Evolutionary conservation across 805 yeast species (phyloP).

Genomic region (Candida berthetii): DNA sequence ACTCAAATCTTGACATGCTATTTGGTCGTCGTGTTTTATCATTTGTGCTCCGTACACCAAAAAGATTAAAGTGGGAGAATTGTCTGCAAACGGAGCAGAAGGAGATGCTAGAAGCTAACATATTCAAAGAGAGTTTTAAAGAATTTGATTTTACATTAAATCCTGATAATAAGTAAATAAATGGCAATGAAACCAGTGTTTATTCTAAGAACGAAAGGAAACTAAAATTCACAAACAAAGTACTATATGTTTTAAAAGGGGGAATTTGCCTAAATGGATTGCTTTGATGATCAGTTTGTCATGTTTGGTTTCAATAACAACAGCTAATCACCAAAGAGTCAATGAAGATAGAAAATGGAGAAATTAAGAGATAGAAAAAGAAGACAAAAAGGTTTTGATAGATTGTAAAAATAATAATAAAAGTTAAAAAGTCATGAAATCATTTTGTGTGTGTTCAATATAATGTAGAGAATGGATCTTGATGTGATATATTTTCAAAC

Average conservation of each 20-base stretch:
- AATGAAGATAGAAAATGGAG: too few relatives aligned
- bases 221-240: too few relatives aligned
- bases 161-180: background rate
- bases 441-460: constrained; percentile 7
- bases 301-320: too few relatives aligned
- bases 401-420: background rate
- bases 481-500: constrained; percentile 14
- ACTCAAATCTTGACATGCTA: constrained; percentile 59
- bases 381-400: background rate
- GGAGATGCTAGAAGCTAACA: constrained; percentile 58
- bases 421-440: constrained; percentile 1
- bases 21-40: constrained; percentile 83
- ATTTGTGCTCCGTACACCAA: constrained; percentile 49
- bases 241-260: too few relatives aligned
- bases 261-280: too few relatives aligned
- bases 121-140: constrained; percentile 50
- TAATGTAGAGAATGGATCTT: constrained; percentile 22
- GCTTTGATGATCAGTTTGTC: too few relatives aligned
- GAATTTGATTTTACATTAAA: constrained; percentile 44
- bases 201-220: too few relatives aligned
- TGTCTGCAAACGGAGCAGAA: constrained; percentile 60
- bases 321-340: too few relatives aligned
- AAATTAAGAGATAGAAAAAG: background rate
- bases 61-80: constrained; percentile 68
- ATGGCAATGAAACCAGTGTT: too few relatives aligned